phyloP scores from a whole-genome alignment of 2,329 filamentous ascomycete species.

The Akanthomyces uredinophilus region DNA sequence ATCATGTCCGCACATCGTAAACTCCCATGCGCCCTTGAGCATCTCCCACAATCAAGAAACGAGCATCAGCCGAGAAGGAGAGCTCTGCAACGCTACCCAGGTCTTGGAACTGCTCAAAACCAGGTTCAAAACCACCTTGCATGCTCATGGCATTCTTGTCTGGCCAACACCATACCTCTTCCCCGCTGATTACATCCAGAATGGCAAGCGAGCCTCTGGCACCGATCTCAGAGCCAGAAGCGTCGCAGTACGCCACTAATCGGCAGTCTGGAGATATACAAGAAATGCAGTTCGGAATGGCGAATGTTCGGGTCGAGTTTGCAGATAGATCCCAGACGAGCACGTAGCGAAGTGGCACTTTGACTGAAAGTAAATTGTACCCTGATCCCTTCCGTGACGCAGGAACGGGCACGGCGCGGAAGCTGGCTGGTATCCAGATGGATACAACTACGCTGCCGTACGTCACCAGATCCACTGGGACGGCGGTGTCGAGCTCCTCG shows the following conservation, averaged over 20 bases:
- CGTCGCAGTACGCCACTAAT: slow-evolving; percentile 36
- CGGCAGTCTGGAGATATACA: slow-evolving; percentile 38
- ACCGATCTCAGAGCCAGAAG: slow-evolving; percentile 28
- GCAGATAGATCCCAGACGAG: slow-evolving; percentile 37
- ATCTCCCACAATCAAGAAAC: slow-evolving; percentile 32
- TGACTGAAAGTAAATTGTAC: slow-evolving; percentile 30
- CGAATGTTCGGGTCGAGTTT: slow-evolving; percentile 32
- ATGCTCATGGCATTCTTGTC: slow-evolving; percentile 26
- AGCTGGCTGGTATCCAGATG: slow-evolving; percentile 36
- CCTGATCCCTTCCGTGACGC: slow-evolving; percentile 22
- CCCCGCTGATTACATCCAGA: slow-evolving; percentile 33
- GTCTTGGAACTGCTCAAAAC: slow-evolving; percentile 29
- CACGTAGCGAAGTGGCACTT: slow-evolving; percentile 30
- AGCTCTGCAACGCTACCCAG: slow-evolving; percentile 33
- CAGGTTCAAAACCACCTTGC: slow-evolving; percentile 20
- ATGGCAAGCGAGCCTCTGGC: slow-evolving; percentile 31
- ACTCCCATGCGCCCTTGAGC: slow-evolving; percentile 30
- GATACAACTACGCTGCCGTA: slow-evolving; percentile 36
- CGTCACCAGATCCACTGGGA: slow-evolving; percentile 32
- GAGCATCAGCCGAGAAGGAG: slow-evolving; percentile 33
- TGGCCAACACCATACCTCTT: slow-evolving; percentile 35
- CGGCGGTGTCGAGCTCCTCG: slow-evolving; percentile 34
- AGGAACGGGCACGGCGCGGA: slow-evolving; percentile 28
- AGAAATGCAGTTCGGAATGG: slow-evolving; percentile 34
- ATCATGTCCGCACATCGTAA: slow-evolving; percentile 29